These are phyloP conservation scores for Rosa hybrid DNA, from an alignment of 331 rosid species.

Conservation along the genomic window DNA sequence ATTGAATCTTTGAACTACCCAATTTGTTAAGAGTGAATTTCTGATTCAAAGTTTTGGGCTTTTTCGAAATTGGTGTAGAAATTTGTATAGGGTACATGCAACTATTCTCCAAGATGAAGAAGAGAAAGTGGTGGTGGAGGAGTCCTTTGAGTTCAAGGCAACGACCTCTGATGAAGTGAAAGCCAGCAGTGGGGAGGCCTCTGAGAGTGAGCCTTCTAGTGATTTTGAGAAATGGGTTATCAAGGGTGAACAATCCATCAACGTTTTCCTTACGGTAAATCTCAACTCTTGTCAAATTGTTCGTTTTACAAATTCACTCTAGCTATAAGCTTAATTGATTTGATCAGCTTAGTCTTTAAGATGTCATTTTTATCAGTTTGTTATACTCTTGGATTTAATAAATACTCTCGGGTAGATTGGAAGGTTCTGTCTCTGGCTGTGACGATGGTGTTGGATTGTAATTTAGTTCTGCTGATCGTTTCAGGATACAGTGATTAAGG, in stretches of 20 bases:
- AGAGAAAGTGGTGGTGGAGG: slow-evolving; percentile 57
- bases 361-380: neutral
- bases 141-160: slow-evolving; percentile 54
- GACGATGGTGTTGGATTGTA: slow-evolving; percentile 10
- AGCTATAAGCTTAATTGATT: neutral
- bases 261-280: slow-evolving; percentile 79
- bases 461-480: slow-evolving; percentile 29
- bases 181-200: slow-evolving; percentile 17
- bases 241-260: slow-evolving; percentile 72
- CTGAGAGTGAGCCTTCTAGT: slow-evolving; percentile 39
- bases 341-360: neutral
- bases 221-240: slow-evolving; percentile 54
- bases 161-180: slow-evolving; percentile 36
- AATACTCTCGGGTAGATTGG: neutral
- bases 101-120: slow-evolving; percentile 64
- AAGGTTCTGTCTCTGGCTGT: slow-evolving; percentile 10
- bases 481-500: slow-evolving; percentile 85
- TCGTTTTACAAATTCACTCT: neutral
- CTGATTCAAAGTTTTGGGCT: neutral
- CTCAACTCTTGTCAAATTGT: neutral
- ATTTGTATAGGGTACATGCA: slow-evolving; percentile 46
- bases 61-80: slow-evolving; percentile 34
- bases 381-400: neutral
- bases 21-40: neutral
- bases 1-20: neutral